These are phyloP conservation scores for Xerocomellus amylosporus DNA, from an alignment of 768 basidiomycete species.

Conservation along the genomic window DNA sequence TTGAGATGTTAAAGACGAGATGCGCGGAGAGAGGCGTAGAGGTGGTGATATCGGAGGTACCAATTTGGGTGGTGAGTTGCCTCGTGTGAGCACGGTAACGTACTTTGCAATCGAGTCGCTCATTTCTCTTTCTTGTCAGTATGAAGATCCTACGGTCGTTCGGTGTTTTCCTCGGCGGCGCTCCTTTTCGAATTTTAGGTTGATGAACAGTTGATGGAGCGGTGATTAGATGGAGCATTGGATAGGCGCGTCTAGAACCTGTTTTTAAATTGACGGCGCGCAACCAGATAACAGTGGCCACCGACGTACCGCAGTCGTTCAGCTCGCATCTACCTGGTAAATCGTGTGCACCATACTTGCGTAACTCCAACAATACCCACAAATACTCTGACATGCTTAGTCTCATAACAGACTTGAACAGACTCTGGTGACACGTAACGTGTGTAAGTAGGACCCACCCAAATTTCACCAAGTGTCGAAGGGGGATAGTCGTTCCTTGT, in stretches of 20 bases:
- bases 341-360: no score
- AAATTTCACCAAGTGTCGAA: no score
- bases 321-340: no score
- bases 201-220: conserved; percentile 25
- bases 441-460: no score
- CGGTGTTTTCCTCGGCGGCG: conserved; percentile 35
- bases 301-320: no score
- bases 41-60: conserved; percentile 28
- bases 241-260: not conserved
- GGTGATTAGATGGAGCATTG: conserved; percentile 6
- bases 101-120: not conserved
- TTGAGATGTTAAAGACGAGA: conserved; percentile 19
- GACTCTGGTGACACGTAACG: no score
- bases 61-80: conserved; percentile 38
- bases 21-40: conserved; percentile 33
- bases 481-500: no score
- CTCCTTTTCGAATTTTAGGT: conserved; percentile 36
- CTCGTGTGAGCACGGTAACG: not conserved
- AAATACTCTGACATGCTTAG: no score
- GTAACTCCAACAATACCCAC: no score
- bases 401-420: no score
- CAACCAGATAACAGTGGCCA: no score
- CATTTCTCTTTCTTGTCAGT: conserved; percentile 19
- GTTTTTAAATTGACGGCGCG: no score
- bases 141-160: conserved; percentile 37